phyloP scores from a whole-genome alignment of 768 basidiomycete species.

The Amanita pseudoporphyria region DNA sequence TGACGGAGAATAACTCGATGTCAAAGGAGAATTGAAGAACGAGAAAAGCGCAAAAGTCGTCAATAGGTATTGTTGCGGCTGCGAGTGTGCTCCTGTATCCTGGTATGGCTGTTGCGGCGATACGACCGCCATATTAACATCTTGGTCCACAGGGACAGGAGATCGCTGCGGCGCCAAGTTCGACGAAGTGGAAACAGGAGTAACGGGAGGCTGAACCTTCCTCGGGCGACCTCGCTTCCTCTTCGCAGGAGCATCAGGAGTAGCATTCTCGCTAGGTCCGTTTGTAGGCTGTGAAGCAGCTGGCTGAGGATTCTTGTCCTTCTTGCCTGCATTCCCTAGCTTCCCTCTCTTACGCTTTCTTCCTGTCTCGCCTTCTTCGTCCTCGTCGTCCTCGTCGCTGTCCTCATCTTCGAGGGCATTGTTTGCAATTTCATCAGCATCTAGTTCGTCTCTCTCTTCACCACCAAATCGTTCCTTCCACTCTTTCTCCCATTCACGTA shows the following conservation, averaged over 20 bases:
- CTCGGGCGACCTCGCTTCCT: constrained; percentile 78
- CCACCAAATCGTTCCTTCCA: constrained; percentile 72
- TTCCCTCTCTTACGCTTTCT: constrained; percentile 59
- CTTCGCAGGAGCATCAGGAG: constrained; percentile 47
- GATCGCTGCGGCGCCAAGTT: constrained; percentile 12
- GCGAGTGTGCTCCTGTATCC: constrained; percentile 13
- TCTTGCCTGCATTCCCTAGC: constrained; percentile 16
- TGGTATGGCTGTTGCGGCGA: constrained; percentile 10
- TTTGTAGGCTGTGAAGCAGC: not conserved
- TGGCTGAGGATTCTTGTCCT: constrained; percentile 38
- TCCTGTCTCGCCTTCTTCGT: constrained; percentile 29
- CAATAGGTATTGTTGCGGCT: constrained; percentile 60
- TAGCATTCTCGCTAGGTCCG: not conserved
- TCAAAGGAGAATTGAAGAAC: constrained; percentile 71
- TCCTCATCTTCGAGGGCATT: constrained; percentile 51
- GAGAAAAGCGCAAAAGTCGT: constrained; percentile 80
- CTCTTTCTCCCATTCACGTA: constrained; percentile 68
- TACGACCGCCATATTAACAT: constrained; percentile 8
- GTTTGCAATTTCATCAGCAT: constrained; percentile 41
- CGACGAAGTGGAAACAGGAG: constrained; percentile 24
- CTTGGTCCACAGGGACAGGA: constrained; percentile 9
- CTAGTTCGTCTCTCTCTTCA: constrained; percentile 60
- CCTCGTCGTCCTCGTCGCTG: constrained; percentile 44
- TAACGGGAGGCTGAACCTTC: constrained; percentile 47
- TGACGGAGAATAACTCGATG: constrained; percentile 27